Evolutionary conservation across 2,329 filamentous ascomycete species (phyloP).

Genomic region (Paraphoma chrysanthemicola): DNA sequence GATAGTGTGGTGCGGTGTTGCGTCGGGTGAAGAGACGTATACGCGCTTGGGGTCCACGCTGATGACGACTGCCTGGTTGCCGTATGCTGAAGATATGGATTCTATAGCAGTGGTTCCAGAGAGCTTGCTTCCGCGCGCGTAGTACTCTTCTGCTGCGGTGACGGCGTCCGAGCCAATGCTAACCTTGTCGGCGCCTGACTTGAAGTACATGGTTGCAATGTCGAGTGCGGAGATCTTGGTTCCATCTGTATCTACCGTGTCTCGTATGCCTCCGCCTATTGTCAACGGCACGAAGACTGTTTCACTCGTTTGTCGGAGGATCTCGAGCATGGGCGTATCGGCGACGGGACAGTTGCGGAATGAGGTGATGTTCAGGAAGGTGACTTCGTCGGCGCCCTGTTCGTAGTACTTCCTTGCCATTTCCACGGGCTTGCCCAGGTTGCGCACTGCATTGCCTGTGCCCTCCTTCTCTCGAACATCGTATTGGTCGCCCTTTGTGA

Average conservation of each 20-base stretch:
- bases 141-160: slow-evolving; percentile 89
- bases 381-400: slow-evolving; percentile 94
- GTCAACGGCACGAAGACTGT: slow-evolving; percentile 97
- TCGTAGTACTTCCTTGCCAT: slow-evolving; percentile 95
- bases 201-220: slow-evolving; percentile 96
- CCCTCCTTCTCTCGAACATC: slow-evolving; percentile 89
- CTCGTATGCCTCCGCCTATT: slow-evolving; percentile 92
- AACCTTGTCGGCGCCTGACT: slow-evolving; percentile 95
- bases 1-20: slow-evolving; percentile 78
- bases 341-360: slow-evolving; percentile 94
- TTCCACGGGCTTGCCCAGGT: slow-evolving; percentile 95
- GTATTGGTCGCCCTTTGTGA: slow-evolving; percentile 98
- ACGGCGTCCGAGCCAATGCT: slow-evolving; percentile 97
- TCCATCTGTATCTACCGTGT: slow-evolving; percentile 88
- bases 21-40: slow-evolving; percentile 74
- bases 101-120: slow-evolving; percentile 90
- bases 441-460: slow-evolving; percentile 72
- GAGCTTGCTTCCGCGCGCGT: slow-evolving; percentile 71
- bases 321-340: slow-evolving; percentile 95
- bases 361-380: slow-evolving; percentile 97
- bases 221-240: slow-evolving; percentile 87
- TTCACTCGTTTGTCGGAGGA: slow-evolving; percentile 82
- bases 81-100: slow-evolving; percentile 91
- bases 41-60: slow-evolving; percentile 92
- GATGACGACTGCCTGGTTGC: slow-evolving; percentile 95